Evolutionary conservation across 1,139 yeast genomes (phyloP), one percentile per base, ranked within the genome.

Genomic region (Candida sp.): DNA sequence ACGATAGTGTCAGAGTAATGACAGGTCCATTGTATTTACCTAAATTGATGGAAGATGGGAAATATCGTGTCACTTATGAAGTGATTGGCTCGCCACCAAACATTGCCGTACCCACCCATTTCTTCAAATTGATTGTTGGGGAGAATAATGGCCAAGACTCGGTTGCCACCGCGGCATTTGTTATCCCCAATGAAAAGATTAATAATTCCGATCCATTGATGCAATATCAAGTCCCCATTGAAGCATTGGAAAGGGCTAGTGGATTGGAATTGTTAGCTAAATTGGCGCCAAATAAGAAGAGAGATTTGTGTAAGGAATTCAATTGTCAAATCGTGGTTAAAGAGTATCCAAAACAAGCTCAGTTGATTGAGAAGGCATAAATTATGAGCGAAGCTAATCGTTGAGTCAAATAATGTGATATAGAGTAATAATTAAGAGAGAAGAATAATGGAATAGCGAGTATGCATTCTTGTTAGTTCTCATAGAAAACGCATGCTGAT

Each of bases 1-100:
- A 87, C 62, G 78, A 77, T 45, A 75, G 82, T 42, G 96, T 95
- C 11, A 75, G 97, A 47, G 76, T 93, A 38, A 84, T 93, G 61
- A 93, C 98, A 0, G 99, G 99, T 4, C 98, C 99, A 1, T 70
- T 95, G 45, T 93, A 84, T 60, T 75, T 93, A 46, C 99, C 99
- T 4, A 85, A 84, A 56, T 71, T 73, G 47, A 79, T 81, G 50
- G 79, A 82, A 1, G 78, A 68, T 37, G 77, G 70, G 12, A 93
- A 91, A 61, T 87, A 72, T 64, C 74, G 87, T 51, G 96, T 93
- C 15, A 71, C 79, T 3, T 93, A 91, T 63, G 99, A 95, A 66
- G 88, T 93, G 37, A 89, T 93, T 62, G 99, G 99, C 3, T 87
- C 89, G 53, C 99, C 99, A 5, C 99, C 99, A 42, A 87, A 81